Percentiles rank a stretch among this genome's conserved stretches.
These are phyloP conservation scores for Boletus insuetus DNA, from an alignment of 768 basidiomycete genomes.

Conservation along the genomic window DNA sequence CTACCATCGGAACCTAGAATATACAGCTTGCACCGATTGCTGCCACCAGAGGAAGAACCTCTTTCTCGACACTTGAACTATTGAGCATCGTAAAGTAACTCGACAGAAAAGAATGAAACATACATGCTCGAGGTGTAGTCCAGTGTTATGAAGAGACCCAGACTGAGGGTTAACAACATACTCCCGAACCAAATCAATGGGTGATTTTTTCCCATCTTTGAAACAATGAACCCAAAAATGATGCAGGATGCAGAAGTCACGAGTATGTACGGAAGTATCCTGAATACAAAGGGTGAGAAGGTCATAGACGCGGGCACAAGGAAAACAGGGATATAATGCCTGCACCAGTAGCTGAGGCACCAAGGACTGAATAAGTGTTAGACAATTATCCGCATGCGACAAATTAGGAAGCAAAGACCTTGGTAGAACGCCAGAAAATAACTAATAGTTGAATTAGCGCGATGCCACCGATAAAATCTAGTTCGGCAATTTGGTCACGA, in stretches of 20 bases:
- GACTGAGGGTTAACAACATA: constrained; percentile 57
- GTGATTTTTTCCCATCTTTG: constrained; percentile 56
- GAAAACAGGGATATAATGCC: constrained; percentile 62
- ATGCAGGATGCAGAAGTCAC: constrained; percentile 53
- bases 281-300: constrained; percentile 23
- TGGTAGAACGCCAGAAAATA: constrained; percentile 80
- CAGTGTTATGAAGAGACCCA: constrained; percentile 70
- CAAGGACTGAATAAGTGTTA: constrained; percentile 43
- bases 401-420: constrained; percentile 12
- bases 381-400: not conserved
- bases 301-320: not conserved
- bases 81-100: not conserved
- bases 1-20: constrained; percentile 67
- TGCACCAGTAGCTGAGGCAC: constrained; percentile 66
- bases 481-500: constrained; percentile 53
- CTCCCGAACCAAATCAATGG: constrained; percentile 62
- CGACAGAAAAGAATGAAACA: constrained; percentile 7
- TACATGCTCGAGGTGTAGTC: constrained; percentile 52
- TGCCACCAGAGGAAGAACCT: constrained; percentile 60
- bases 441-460: constrained; percentile 8
- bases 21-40: constrained; percentile 62
- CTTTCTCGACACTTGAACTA: constrained; percentile 50
- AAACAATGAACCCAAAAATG: constrained; percentile 55
- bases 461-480: constrained; percentile 53
- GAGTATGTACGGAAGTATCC: constrained; percentile 74